Conservation (phyloP, 2,329 filamentous ascomycete species). For the Verticillium longisporum region DNA sequence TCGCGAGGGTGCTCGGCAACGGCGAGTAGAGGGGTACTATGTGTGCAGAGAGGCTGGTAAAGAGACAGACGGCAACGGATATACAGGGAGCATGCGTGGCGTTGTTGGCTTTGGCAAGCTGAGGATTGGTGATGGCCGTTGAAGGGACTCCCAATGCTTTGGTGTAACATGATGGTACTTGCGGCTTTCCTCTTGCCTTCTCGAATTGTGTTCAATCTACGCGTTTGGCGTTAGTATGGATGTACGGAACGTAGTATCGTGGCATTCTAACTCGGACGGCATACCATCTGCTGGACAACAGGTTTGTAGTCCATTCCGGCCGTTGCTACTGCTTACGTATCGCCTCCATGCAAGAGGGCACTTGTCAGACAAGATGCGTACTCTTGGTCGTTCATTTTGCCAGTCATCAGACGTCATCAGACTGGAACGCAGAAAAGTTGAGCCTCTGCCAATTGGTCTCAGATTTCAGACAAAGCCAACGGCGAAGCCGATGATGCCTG, state of each 20-base stretch:
- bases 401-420: too few relatives aligned
- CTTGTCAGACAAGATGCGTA: too few relatives aligned
- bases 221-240: not conserved
- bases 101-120: slow-evolving; percentile 7
- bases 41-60: not conserved
- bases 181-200: not conserved
- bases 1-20: slow-evolving; percentile 64
- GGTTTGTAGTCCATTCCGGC: too few relatives aligned
- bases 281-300: too few relatives aligned
- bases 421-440: not conserved
- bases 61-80: not conserved
- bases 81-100: slow-evolving; percentile 10
- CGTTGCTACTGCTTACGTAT: too few relatives aligned
- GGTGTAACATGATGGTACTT: not conserved
- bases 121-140: too few relatives aligned
- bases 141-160: not conserved
- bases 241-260: too few relatives aligned
- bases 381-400: too few relatives aligned
- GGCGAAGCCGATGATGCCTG: not conserved
- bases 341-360: too few relatives aligned
- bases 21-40: slow-evolving; percentile 20
- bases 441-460: not conserved
- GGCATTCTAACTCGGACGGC: too few relatives aligned
- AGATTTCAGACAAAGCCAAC: not conserved
- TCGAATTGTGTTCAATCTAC: not conserved